These are phyloP conservation scores for Pseudocercospora macadamiae DNA, from an alignment of 2,329 filamentous ascomycete genomes.

Conservation along the genomic window DNA sequence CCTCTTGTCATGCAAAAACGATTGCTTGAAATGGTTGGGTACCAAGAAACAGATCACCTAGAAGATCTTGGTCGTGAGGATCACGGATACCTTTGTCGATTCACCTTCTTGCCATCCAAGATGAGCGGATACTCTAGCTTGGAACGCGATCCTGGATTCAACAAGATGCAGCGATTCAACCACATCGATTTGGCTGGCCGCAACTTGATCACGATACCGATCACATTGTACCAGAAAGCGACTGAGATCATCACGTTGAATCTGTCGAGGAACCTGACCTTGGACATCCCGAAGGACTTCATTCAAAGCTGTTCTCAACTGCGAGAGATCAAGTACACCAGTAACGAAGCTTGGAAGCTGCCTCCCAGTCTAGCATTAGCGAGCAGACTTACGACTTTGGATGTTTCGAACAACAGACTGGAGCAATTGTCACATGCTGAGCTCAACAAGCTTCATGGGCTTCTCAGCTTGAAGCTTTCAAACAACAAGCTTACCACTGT, in stretches of 20 bases:
- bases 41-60: conserved; percentile 80
- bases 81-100: conserved; percentile 94
- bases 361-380: conserved; percentile 84
- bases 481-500: conserved; percentile 86
- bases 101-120: conserved; percentile 89
- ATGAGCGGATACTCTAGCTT: conserved; percentile 76
- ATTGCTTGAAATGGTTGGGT: conserved; percentile 87
- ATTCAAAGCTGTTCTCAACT: conserved; percentile 90
- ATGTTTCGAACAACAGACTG: conserved; percentile 91
- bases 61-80: conserved; percentile 95
- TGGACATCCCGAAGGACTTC: conserved; percentile 94
- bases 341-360: conserved; percentile 86
- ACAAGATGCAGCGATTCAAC: conserved; percentile 85
- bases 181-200: conserved; percentile 89
- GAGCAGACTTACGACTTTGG: conserved; percentile 79
- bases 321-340: conserved; percentile 92
- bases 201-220: conserved; percentile 92
- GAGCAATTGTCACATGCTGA: conserved; percentile 86
- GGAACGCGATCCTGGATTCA: conserved; percentile 76
- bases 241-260: conserved; percentile 94
- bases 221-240: conserved; percentile 88
- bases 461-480: conserved; percentile 88
- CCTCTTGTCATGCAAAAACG: conserved; percentile 91
- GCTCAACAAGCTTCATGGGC: conserved; percentile 70
- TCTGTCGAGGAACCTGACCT: conserved; percentile 84